A percentile compares a stretch with the other conserved stretches of the same genome.
phyloP scores from a whole-genome alignment of 2,329 filamentous ascomycete species.

The Fusarium oxysporum region DNA sequence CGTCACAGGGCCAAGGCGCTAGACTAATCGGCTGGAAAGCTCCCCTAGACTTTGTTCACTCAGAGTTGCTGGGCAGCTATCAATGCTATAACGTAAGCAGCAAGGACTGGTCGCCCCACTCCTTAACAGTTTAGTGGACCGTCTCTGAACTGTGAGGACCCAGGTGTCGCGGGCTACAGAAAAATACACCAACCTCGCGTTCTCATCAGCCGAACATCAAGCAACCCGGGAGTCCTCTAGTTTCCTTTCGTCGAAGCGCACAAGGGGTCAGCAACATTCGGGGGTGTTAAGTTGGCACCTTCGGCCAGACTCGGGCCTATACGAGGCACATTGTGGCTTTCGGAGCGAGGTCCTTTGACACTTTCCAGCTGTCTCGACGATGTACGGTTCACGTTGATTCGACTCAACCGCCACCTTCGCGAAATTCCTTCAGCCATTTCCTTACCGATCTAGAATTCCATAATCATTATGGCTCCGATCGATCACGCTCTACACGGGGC shows the following conservation, averaged over 20 bases:
- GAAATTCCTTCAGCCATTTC: background rate
- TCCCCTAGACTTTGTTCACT: background rate
- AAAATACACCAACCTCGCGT: constrained; percentile 41
- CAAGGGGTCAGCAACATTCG: background rate
- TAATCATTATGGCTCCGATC: constrained; percentile 41
- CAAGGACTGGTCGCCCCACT: constrained; percentile 3
- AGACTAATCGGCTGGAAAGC: constrained; percentile 3
- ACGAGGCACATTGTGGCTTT: background rate
- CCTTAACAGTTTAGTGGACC: constrained; percentile 1
- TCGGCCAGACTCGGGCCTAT: constrained; percentile 3
- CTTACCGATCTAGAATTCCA: background rate
- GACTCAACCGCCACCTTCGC: constrained; percentile 21
- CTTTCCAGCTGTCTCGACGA: constrained; percentile 32
- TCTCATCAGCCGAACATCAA: constrained; percentile 9
- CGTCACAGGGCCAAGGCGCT: constrained; percentile 32
- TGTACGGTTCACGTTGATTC: constrained; percentile 39
- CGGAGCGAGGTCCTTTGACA: background rate
- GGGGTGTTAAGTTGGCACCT: background rate
- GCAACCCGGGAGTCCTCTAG: background rate
- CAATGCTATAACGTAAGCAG: constrained; percentile 23
- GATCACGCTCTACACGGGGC: constrained; percentile 47
- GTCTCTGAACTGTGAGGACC: background rate
- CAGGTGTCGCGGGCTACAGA: constrained; percentile 22
- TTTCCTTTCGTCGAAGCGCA: background rate
- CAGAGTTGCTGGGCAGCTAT: constrained; percentile 34